These are phyloP conservation scores for Fusarium chlamydosporum DNA, from an alignment of 2,329 filamentous ascomycete genomes.

Conservation along the genomic window DNA sequence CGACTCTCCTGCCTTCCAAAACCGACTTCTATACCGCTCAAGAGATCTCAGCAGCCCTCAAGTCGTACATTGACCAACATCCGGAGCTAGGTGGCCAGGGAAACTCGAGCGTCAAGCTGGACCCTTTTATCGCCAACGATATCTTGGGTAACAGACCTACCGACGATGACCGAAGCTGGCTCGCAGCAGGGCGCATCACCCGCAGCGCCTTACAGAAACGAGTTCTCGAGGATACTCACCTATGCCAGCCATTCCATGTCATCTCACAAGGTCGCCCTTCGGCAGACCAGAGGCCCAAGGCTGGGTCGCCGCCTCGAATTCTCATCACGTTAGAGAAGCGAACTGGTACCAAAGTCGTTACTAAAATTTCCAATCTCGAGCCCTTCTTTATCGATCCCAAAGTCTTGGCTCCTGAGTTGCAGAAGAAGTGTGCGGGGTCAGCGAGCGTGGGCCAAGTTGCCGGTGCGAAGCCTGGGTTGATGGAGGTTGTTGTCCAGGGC, in stretches of 20 bases:
- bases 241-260: slow-evolving; percentile 43
- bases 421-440: slow-evolving; percentile 46
- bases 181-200: slow-evolving; percentile 40
- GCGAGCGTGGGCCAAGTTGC: slow-evolving; percentile 45
- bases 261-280: slow-evolving; percentile 27
- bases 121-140: slow-evolving; percentile 43
- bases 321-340: slow-evolving; percentile 45
- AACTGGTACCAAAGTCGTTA: slow-evolving; percentile 46
- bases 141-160: slow-evolving; percentile 38
- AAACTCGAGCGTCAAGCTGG: slow-evolving; percentile 37
- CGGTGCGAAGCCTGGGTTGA: slow-evolving; percentile 39
- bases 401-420: slow-evolving; percentile 41
- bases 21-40: slow-evolving; percentile 41
- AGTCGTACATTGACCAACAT: slow-evolving; percentile 42
- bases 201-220: slow-evolving; percentile 43
- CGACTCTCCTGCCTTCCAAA: slow-evolving; percentile 43
- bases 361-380: slow-evolving; percentile 45
- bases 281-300: slow-evolving; percentile 42
- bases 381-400: slow-evolving; percentile 45
- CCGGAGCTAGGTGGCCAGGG: slow-evolving; percentile 41
- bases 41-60: slow-evolving; percentile 41
- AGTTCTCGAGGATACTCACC: slow-evolving; percentile 37
- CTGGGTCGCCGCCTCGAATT: slow-evolving; percentile 37
- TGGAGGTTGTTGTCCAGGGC: slow-evolving; percentile 47
- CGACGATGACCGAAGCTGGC: slow-evolving; percentile 36